Base-by-base conservation (phyloP, 768 basidiomycete species). In the Mycena amicta region DNA sequence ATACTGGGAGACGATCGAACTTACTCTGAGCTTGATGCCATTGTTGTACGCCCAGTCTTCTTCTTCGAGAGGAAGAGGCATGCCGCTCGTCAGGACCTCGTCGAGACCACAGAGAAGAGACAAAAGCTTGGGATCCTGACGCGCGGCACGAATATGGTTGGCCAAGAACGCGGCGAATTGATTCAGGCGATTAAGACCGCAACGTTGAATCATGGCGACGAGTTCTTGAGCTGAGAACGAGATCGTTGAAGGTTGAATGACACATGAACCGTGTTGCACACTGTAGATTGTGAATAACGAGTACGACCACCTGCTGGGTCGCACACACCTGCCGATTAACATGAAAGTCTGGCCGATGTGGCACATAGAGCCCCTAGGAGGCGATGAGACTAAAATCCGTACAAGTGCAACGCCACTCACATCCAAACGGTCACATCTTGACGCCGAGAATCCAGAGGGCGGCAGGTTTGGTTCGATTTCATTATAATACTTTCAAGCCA, bases 391-490 rank as follows among this genome's bases (percentile, higher is more conserved):
- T 65, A 59, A 70, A 63, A 56, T 57, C 55, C 54, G 55, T 51
- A 59, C n/a, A 61, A 60, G 26, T 51, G 60, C 52, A 54, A 62
- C 58, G 56, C 31, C 53, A 80, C 86, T 72, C 65, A 87, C 86
- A 87, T 81, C 83, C 81, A 83, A 15, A 77, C 77, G 15, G 77
- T 78, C 55, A 87, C 83, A 62, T 88, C 85, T 68, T 77, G 81
- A 55, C 74, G 72, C 26, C 71, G 72, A 54, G 75, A 64, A 66
- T 72, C 72, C 51, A 65, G 72, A 51, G 83, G 82, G 56, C 68
- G 60, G 57, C 72, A 75, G 54, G 77, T 72, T 58, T 78, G 75
- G 50, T 70, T 67, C 43, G 83, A 77, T 67, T 87, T 87, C 40
- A 71, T 59, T 46, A 80, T 70, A 4, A 78, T 78, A 30, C 76